phyloP scores from a whole-genome alignment of 1,284 basidiomycete species.

The Heterobasidion occidentale region DNA sequence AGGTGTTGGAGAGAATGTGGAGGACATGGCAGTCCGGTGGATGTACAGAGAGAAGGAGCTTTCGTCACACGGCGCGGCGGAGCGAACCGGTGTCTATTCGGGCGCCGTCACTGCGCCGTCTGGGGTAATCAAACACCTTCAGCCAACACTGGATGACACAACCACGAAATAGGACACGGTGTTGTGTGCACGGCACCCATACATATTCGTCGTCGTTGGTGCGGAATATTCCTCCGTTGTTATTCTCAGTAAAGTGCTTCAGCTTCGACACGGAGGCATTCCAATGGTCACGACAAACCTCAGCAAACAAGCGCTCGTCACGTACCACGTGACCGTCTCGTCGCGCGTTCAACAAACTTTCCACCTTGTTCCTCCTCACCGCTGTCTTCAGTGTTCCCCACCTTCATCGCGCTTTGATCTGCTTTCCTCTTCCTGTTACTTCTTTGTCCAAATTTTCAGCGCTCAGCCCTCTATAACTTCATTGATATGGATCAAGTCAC shows the following conservation, averaged over 20 bases:
- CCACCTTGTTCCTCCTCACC: not conserved
- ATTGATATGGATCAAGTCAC: conserved; percentile 64
- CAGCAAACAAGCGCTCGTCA: too few species aligned
- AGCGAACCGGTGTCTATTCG: not conserved
- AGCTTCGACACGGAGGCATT: too few species aligned
- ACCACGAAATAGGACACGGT: too few species aligned
- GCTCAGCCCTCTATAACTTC: not conserved
- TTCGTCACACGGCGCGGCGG: not conserved
- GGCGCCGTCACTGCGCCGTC: too few species aligned
- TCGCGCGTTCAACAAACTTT: not conserved
- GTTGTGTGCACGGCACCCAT: too few species aligned
- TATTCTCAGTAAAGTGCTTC: too few species aligned
- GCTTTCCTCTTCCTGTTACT: not conserved
- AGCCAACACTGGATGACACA: not conserved
- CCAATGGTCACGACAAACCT: too few species aligned
- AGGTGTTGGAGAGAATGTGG: conserved; percentile 54
- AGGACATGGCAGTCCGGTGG: conserved; percentile 35
- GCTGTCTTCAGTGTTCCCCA: not conserved
- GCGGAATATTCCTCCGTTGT: too few species aligned
- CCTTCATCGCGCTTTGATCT: not conserved
- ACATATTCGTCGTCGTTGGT: too few species aligned
- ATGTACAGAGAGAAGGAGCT: not conserved
- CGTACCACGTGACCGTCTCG: not conserved
- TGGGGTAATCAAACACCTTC: not conserved
- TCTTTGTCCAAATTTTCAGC: not conserved